Base-by-base conservation (phyloP, 352 stramenopile species). In the Pythium apleroticum region DNA sequence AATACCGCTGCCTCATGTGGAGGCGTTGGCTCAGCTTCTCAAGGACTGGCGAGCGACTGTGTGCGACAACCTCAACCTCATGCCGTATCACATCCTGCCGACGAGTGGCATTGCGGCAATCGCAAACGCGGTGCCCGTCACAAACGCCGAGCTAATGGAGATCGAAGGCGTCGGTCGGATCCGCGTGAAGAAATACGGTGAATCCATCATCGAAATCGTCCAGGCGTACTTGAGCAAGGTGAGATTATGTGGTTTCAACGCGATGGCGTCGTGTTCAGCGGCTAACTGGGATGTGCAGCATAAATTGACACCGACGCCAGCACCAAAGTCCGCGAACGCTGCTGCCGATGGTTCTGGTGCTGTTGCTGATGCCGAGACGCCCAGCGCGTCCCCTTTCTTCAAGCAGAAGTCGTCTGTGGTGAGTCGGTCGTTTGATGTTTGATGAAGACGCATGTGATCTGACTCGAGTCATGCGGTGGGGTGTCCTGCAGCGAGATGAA, bases 61-160 rank as follows among this genome's bases (percentile, higher is more conserved):
- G 14, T 96, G 87, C 58, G 87, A 96, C 68, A 92, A 79, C 56
- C 86, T 88, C 35, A 91, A 92, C 56, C 70, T 89, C 35, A 96
- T 96, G 87, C 87, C 87, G 54, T 96, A 96, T 53, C 87, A 96
- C 33, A 96, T 96, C 54, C 68, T 96, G 25, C 80, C 87, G 2
- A 96, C 85, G 11, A 72, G 75, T 9, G 87, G 87, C 43, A 96
- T 96, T 53, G 85, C 78, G 19, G 72, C 84, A 3, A 96, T 96
- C 57, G 86, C 85, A 30, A 90, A 91, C 61, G 80, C 82, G 11
- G 84, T 90, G 12, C 87, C 87, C 10, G 71, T 90, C 6, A 85
- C 87, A 27, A 93, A 76, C 54, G 78, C 84, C 0, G 87, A 96
- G 45, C 66, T 96, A 4, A 79, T 84, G 5, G 84, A 89, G 33